These are phyloP conservation scores for Pisolithus orientalis DNA, from an alignment of 768 basidiomycete species.

Conservation along the genomic window DNA sequence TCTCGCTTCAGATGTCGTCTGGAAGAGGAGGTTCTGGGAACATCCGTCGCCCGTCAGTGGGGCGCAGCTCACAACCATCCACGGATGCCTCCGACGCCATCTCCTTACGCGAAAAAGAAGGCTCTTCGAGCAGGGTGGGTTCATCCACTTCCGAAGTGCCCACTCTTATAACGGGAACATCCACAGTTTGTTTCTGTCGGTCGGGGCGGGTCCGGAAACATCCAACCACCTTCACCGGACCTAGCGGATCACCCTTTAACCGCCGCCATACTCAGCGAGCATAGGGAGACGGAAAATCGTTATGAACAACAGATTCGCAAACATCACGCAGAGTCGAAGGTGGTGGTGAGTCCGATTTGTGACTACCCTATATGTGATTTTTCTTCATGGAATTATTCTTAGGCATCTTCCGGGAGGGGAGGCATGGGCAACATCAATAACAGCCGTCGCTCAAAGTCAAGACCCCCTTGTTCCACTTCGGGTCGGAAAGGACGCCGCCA, in stretches of 20 bases:
- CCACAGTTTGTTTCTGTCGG: slow-evolving; percentile 17
- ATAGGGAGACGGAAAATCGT: slow-evolving; percentile 8
- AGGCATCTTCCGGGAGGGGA: slow-evolving; percentile 23
- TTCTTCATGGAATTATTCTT: not conserved
- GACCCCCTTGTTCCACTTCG: not conserved
- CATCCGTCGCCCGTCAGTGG: slow-evolving; percentile 3
- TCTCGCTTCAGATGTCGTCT: slow-evolving; percentile 8
- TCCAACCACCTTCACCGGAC: slow-evolving; percentile 4
- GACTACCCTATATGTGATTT: not conserved
- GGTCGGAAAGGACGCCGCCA: slow-evolving; percentile 8
- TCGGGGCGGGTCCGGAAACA: slow-evolving; percentile 21
- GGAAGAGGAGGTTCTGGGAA: slow-evolving; percentile 22
- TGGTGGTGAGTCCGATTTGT: slow-evolving; percentile 9
- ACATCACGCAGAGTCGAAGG: slow-evolving; percentile 9
- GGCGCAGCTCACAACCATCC: not conserved
- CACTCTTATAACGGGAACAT: not conserved
- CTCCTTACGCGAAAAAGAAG: not conserved
- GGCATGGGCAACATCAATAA: slow-evolving; percentile 22
- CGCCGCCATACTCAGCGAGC: slow-evolving; percentile 16
- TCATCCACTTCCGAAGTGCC: not conserved
- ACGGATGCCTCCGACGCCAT: not conserved
- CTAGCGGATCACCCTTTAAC: slow-evolving; percentile 17
- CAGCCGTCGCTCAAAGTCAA: slow-evolving; percentile 7
- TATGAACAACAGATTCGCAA: slow-evolving; percentile 14
- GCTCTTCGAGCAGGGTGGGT: not conserved